Base-by-base conservation (phyloP, 805 yeast genomes). In the Wickerhamiella spandovensis region DNA sequence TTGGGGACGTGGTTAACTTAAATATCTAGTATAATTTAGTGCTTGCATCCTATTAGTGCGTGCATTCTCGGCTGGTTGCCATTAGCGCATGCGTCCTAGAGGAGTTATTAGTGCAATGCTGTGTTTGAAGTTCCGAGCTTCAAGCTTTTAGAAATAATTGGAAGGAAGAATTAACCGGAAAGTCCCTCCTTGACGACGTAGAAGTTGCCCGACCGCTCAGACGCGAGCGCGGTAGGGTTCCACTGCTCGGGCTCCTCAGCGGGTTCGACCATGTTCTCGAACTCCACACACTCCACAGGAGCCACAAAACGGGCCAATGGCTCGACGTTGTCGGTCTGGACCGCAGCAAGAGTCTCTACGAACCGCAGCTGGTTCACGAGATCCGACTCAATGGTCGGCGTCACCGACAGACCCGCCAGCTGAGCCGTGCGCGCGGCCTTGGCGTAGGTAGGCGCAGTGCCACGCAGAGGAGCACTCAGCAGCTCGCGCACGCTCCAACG, bases 281-380 rank as follows among this genome's bases (percentile, higher is more conserved):
- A 56, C 18, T 60, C 58, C 1, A 59, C 59, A 15, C 54, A 53
- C 41, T 43, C 51, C 8, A 50, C 54, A 7, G 54, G 48, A 12
- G 53, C 56, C 5, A 54, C 52, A 20, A 64, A 54, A 2, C 67
- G 54, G 7, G 59, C 59, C 21, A 68, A 53, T 9, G 72, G 72
- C 49, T 57, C 60, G 10, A 64, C 51, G 2, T 62, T 64, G 2
- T 49, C 51, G 2, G 71, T 65, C 32, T 67, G 61, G 8, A 66
- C 64, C 12, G 58, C 60, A n/a, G 60, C 54, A 18, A 69, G 60
- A n/a, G 62, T 65, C 52, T 68, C 68, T 2, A 69, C 67, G 51
- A 69, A 69, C 23, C 56, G 59, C 28, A 69, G 58, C 58, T 69
- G 72, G 44, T 61, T 63, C 17, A 28, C 38, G 5, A 44, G 38